Conservation (phyloP, 805 yeast species). For the Lachancea fermentati region DNA sequence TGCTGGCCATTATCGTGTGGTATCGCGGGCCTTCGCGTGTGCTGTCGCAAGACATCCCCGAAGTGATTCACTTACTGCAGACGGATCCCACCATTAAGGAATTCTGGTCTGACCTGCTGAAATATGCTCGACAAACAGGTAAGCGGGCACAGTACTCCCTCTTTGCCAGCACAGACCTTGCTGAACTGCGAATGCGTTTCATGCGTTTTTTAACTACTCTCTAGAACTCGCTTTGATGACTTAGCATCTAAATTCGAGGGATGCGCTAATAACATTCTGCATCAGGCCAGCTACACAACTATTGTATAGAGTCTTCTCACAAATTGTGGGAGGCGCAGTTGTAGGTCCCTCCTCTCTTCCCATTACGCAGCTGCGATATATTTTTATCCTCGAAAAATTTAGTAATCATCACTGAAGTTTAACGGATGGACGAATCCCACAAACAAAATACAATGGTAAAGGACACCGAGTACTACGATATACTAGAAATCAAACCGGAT, state of each 20-base stretch:
- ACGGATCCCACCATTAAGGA: constrained; percentile 2
- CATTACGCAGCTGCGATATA: background rate
- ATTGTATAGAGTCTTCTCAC: too few relatives aligned
- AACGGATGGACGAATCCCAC: background rate
- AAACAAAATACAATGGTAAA: constrained; percentile 51
- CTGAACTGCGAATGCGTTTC: background rate
- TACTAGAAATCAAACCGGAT: constrained; percentile 56
- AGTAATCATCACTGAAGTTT: background rate
- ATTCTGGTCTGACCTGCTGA: constrained; percentile 1
- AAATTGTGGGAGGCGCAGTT: too few relatives aligned
- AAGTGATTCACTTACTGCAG: constrained; percentile 1
- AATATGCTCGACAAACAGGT: background rate
- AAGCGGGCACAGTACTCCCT: background rate
- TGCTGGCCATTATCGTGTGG: constrained; percentile 25
- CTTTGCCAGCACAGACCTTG: background rate
- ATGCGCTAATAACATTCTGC: too few relatives aligned
- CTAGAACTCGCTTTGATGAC: background rate
- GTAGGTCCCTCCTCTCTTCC: background rate
- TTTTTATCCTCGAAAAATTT: background rate
- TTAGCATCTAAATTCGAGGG: too few relatives aligned
- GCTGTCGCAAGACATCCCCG: constrained; percentile 6
- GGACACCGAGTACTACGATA: constrained; percentile 83
- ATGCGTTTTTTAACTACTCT: constrained; percentile 2
- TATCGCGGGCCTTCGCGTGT: constrained; percentile 27
- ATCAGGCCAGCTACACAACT: too few relatives aligned